Evolutionary conservation across 441 rosid genomes (phyloP), one percentile per base, ranked within the genome.

Genomic region (Erysimum cheiri): DNA sequence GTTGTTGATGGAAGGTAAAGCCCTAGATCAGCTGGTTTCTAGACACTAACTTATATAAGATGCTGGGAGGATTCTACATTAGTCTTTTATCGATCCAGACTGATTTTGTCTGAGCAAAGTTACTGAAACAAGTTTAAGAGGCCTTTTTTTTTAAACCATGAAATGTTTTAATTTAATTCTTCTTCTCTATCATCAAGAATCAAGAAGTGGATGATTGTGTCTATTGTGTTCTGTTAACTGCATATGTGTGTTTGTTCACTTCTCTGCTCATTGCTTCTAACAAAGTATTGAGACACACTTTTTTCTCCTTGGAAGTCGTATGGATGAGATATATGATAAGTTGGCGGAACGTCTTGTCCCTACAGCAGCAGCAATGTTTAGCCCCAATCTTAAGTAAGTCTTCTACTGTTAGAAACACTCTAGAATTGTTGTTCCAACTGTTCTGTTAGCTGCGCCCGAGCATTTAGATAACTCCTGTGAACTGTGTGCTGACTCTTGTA

Each of bases 241-340:
- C 63, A 19, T 5, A 22, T 53, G 11, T 59, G 48, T 36, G 5
- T n/a, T 4, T 60, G 15, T 50, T 2, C 4, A 19, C 37, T 26
- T 41, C n/a, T 24, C 6, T 67, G 35, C 36, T 10, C 53, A 33
- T 12, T 17, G 43, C 40, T 41, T 54, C 6, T 53, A 72, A 33
- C n/a, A 60, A 33, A 36, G 71, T 13, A 4, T 50, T 65, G 3
- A 19, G 12, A 48, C 14, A 13, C 31, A 2, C 4, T 56, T 64
- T 6, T 54, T 63, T 3, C 24, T 64, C 8, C 1, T 52, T 60
- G 53, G 65, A 80, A 91, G 98, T 60, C 78, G 81, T 71, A 93
- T 93, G 97, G 85, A 85, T 77, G 95, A 89, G 76, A 79, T 88
- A 50, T 93, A 83, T 80, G 89, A 89, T 77, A 76, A 74, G 82